Conservation (phyloP, 192 early-diverging fungal species). For the Anaeromyces robustus region DNA sequence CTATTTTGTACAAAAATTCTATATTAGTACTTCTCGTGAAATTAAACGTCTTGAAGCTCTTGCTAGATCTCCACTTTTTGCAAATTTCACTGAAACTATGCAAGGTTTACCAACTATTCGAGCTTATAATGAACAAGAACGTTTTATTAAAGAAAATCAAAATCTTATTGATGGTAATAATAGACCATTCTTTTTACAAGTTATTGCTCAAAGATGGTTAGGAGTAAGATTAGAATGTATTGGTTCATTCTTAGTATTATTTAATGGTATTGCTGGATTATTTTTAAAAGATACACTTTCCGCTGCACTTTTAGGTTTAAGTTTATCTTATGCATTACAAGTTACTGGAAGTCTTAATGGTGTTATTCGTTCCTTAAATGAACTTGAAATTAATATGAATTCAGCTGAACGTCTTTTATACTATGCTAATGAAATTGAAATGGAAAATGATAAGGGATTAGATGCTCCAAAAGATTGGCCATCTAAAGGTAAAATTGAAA, state of each 20-base stretch:
- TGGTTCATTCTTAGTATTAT: conserved; percentile 61
- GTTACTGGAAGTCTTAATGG: background rate
- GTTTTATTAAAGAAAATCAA: conserved; percentile 35
- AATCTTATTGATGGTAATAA: conserved; percentile 39
- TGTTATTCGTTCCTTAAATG: background rate
- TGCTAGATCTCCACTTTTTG: conserved; percentile 55
- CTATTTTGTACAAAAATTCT: conserved; percentile 48
- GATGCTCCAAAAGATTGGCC: conserved; percentile 41
- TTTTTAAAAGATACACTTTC: background rate
- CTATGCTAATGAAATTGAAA: background rate
- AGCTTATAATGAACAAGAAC: conserved; percentile 33
- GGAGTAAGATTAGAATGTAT: conserved; percentile 72
- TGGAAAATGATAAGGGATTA: background rate
- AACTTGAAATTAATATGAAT: background rate
- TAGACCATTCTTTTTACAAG: conserved; percentile 35
- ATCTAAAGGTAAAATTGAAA: conserved; percentile 28
- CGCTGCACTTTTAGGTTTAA: conserved; percentile 73
- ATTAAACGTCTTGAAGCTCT: conserved; percentile 73
- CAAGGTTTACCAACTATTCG: conserved; percentile 57
- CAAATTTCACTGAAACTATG: conserved; percentile 72
- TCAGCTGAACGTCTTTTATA: background rate
- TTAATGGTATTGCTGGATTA: conserved; percentile 18
- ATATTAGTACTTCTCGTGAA: conserved; percentile 67
- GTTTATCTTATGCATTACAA: conserved; percentile 53
- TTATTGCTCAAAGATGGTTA: conserved; percentile 17